Percentiles rank a stretch among this genome's conserved stretches.
These are phyloP conservation scores for Vigna reflexopilosa DNA, from an alignment of 306 rosid species.

Conservation along the genomic window DNA sequence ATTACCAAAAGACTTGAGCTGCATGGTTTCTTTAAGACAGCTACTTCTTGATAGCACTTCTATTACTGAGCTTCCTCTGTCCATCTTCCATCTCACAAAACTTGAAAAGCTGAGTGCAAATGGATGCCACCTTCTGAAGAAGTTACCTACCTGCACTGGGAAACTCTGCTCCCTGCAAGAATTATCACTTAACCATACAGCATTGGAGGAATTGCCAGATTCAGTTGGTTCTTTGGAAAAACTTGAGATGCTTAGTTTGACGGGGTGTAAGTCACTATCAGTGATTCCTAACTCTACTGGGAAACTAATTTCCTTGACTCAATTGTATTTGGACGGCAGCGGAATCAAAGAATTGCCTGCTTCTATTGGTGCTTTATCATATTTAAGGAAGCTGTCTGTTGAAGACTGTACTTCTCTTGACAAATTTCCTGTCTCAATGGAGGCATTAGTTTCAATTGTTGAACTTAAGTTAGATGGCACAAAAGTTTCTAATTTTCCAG, in stretches of 20 bases:
- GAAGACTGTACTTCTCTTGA: constrained; percentile 32
- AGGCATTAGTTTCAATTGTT: constrained; percentile 46
- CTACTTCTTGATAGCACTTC: constrained; percentile 58
- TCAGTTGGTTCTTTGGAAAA: constrained; percentile 60
- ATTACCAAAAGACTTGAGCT: constrained; percentile 55
- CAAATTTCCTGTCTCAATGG: constrained; percentile 52
- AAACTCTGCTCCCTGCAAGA: constrained; percentile 55
- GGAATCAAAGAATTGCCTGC: constrained; percentile 59
- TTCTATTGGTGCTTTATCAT: constrained; percentile 57
- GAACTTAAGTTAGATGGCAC: constrained; percentile 49
- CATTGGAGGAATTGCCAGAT: constrained; percentile 55
- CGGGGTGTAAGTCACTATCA: constrained; percentile 54
- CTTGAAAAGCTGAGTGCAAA: constrained; percentile 54
- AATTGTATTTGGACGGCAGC: constrained; percentile 26
- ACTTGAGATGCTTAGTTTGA: constrained; percentile 55
- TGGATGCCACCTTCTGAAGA: constrained; percentile 43
- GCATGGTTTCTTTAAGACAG: constrained; percentile 55
- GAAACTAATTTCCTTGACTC: constrained; percentile 39
- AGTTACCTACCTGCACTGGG: constrained; percentile 60
- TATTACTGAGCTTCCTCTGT: constrained; percentile 51
- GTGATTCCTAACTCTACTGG: constrained; percentile 52
- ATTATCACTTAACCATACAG: constrained; percentile 51
- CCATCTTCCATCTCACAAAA: constrained; percentile 53
- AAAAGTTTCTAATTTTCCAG: constrained; percentile 54
- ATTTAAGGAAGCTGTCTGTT: constrained; percentile 44